Conservation (phyloP, 2,329 filamentous ascomycete genomes). For the Alternaria ventricosa region DNA sequence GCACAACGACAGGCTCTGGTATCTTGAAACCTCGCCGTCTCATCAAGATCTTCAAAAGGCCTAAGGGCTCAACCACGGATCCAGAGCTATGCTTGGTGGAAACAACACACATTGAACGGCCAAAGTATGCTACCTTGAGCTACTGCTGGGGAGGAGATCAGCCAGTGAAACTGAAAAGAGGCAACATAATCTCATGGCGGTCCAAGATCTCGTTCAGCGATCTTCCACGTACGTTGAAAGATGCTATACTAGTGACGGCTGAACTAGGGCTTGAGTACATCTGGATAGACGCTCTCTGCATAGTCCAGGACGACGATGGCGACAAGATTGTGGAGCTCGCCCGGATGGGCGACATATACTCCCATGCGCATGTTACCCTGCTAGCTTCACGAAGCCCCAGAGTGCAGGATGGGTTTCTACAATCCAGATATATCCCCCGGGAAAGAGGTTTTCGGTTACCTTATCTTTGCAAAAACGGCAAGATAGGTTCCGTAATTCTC, state of each 20-base stretch:
- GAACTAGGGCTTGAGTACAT: background rate
- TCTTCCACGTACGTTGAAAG: background rate
- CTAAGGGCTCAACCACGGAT: background rate
- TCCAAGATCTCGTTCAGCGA: background rate
- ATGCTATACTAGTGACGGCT: background rate
- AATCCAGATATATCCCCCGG: background rate
- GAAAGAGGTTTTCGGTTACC: background rate
- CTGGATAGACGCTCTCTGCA: conserved; percentile 7
- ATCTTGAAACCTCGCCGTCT: background rate
- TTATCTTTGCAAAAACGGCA: background rate
- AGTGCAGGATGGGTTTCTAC: background rate
- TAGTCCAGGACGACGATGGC: background rate
- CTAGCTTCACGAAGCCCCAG: background rate
- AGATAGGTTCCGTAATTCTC: background rate
- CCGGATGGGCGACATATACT: background rate
- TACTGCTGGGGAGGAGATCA: conserved; percentile 1
- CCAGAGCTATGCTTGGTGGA: background rate
- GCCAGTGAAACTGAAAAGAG: background rate
- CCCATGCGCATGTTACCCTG: background rate
- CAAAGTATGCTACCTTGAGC: background rate
- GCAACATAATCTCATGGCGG: background rate
- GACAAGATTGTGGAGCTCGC: background rate
- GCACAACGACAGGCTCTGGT: background rate
- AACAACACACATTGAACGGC: background rate
- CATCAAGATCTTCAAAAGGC: background rate